phyloP scores from a whole-genome alignment of 805 yeast genomes.

The Candida boleticola region DNA sequence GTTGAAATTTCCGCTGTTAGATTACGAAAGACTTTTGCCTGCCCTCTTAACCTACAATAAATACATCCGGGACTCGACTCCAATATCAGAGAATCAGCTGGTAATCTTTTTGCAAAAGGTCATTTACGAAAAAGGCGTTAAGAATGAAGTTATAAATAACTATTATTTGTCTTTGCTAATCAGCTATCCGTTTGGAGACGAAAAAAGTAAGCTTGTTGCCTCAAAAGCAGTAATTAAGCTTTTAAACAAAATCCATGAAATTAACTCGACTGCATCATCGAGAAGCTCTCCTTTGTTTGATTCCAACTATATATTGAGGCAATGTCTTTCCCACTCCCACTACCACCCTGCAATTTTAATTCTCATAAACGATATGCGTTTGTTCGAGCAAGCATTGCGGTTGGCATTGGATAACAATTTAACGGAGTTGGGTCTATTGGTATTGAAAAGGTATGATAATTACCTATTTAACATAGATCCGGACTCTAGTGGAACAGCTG shows the following conservation, averaged over 20 bases:
- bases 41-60: slow-evolving; percentile 70
- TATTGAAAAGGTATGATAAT: slow-evolving; percentile 32
- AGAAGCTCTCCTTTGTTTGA: slow-evolving; percentile 45
- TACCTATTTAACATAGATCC: slow-evolving; percentile 11
- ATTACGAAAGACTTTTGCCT: slow-evolving; percentile 68
- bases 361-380: slow-evolving; percentile 59
- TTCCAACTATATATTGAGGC: slow-evolving; percentile 68
- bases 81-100: slow-evolving; percentile 56
- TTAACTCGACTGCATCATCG: not conserved
- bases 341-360: slow-evolving; percentile 68
- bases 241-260: slow-evolving; percentile 16
- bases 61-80: slow-evolving; percentile 27
- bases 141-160: slow-evolving; percentile 57
- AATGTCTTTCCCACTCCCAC: slow-evolving; percentile 61
- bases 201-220: slow-evolving; percentile 3
- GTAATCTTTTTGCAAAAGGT: slow-evolving; percentile 60
- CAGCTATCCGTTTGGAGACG: slow-evolving; percentile 25
- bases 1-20: slow-evolving; percentile 56
- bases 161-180: slow-evolving; percentile 68
- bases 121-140: slow-evolving; percentile 36
- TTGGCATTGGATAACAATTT: slow-evolving; percentile 65
- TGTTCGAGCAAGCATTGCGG: slow-evolving; percentile 78
- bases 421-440: slow-evolving; percentile 49
- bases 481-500: not conserved
- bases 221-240: slow-evolving; percentile 30